Evolutionary conservation across 768 basidiomycete genomes (phyloP).

Genomic region (Serendipita sp.): DNA sequence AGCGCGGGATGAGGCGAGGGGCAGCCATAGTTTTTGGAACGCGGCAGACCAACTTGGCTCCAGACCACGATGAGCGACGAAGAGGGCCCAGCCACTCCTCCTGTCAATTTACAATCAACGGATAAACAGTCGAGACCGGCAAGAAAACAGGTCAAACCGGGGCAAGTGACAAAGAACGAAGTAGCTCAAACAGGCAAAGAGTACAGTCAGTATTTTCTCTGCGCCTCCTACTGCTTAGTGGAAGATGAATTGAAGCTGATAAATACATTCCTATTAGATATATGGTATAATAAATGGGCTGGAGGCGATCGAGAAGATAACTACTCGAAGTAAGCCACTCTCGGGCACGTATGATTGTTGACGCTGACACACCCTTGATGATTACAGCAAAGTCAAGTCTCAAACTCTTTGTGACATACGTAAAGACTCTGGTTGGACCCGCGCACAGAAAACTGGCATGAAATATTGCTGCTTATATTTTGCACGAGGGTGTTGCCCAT

Average conservation of each 20-base stretch:
- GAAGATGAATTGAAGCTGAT: background rate
- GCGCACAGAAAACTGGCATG: slow-evolving; percentile 85
- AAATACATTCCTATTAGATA: slow-evolving; percentile 33
- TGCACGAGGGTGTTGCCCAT: slow-evolving; percentile 90
- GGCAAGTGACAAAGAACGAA: slow-evolving; percentile 79
- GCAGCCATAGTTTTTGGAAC: background rate
- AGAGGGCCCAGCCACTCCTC: background rate
- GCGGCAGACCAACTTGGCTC: background rate
- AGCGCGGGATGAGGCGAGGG: background rate
- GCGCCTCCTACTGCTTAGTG: background rate
- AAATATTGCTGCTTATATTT: slow-evolving; percentile 93
- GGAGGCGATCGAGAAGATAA: slow-evolving; percentile 95
- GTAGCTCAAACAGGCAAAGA: slow-evolving; percentile 87
- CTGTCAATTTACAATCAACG: background rate
- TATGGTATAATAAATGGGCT: slow-evolving; percentile 99
- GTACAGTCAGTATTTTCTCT: slow-evolving; percentile 51
- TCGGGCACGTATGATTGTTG: slow-evolving; percentile 5
- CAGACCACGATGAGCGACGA: slow-evolving; percentile 3
- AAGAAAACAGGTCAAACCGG: slow-evolving; percentile 81
- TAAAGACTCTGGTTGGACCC: slow-evolving; percentile 79
- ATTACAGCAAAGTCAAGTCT: slow-evolving; percentile 70
- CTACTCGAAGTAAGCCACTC: slow-evolving; percentile 63
- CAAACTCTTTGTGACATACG: slow-evolving; percentile 84
- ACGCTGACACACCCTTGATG: background rate
- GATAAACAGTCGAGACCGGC: slow-evolving; percentile 72